Evolutionary conservation across 495 filamentous ascomycete species (phyloP).

Genomic region (Pyronema domesticum): DNA sequence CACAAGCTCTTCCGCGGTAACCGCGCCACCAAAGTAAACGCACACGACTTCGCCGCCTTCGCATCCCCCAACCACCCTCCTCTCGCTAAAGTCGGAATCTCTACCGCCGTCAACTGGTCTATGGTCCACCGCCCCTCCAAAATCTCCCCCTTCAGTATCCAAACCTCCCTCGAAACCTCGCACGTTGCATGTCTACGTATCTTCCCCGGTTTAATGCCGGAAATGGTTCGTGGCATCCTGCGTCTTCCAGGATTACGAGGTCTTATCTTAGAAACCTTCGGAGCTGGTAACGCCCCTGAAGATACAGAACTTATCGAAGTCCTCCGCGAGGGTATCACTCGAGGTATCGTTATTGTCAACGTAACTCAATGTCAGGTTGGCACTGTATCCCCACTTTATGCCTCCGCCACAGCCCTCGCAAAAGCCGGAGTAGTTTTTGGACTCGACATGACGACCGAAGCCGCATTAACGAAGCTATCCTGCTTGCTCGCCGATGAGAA

Average conservation of each 20-base stretch:
- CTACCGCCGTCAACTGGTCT: conserved; percentile 70
- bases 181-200: conserved; percentile 88
- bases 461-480: conserved; percentile 80
- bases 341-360: conserved; percentile 80
- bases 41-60: conserved; percentile 75
- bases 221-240: conserved; percentile 84
- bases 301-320: conserved; percentile 73
- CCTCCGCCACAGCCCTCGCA: conserved; percentile 74
- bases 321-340: conserved; percentile 53
- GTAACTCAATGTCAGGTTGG: conserved; percentile 83
- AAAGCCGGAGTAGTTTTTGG: conserved; percentile 82
- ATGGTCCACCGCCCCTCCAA: conserved; percentile 56
- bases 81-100: conserved; percentile 61
- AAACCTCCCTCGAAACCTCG: conserved; percentile 51
- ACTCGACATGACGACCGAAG: conserved; percentile 84
- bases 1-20: conserved; percentile 86
- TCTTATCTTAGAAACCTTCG: conserved; percentile 85
- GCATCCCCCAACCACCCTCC: conserved; percentile 67
- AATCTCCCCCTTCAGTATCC: conserved; percentile 58
- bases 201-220: conserved; percentile 86
- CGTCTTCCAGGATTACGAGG: conserved; percentile 61
- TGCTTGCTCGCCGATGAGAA: conserved; percentile 61
- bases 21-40: conserved; percentile 72
- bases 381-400: conserved; percentile 78
- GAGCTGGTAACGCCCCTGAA: conserved; percentile 80